These are phyloP conservation scores for Sparassis latifolia DNA, from an alignment of 1,284 basidiomycete species.

Conservation along the genomic window DNA sequence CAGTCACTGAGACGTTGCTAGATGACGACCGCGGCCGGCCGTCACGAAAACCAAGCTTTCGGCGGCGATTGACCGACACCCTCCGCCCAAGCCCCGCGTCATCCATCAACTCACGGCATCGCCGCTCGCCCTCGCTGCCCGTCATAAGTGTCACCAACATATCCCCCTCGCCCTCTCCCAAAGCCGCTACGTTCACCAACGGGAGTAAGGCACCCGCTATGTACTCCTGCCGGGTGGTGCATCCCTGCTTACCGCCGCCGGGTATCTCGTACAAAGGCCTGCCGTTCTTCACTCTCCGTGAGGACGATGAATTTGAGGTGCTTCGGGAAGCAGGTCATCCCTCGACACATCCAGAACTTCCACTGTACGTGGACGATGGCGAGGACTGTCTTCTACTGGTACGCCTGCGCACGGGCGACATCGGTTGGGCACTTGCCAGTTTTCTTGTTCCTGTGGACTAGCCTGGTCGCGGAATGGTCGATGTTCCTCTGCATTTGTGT, in stretches of 20 bases:
- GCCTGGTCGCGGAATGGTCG: background rate
- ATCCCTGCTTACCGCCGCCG: slow-evolving; percentile 55
- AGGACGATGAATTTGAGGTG: slow-evolving; percentile 58
- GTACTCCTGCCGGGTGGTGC: slow-evolving; percentile 61
- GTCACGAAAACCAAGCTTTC: slow-evolving; percentile 39
- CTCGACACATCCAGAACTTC: slow-evolving; percentile 58
- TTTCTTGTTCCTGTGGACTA: slow-evolving; percentile 59
- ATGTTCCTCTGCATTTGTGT: no score
- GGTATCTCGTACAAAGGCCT: slow-evolving; percentile 62
- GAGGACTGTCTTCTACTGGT: slow-evolving; percentile 71
- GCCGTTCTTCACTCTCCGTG: slow-evolving; percentile 63
- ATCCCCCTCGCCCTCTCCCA: slow-evolving; percentile 16
- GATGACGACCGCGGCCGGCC: slow-evolving; percentile 34
- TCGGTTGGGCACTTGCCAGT: slow-evolving; percentile 78
- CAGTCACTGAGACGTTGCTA: slow-evolving; percentile 3
- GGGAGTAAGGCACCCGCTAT: slow-evolving; percentile 30
- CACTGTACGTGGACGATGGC: slow-evolving; percentile 71
- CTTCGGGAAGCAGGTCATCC: slow-evolving; percentile 74
- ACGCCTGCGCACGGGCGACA: slow-evolving; percentile 41
- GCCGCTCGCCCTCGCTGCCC: slow-evolving; percentile 24
- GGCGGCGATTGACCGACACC: slow-evolving; percentile 40
- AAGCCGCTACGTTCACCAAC: slow-evolving; percentile 12
- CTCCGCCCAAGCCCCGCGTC: slow-evolving; percentile 24
- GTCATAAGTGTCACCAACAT: slow-evolving; percentile 6
- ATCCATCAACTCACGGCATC: slow-evolving; percentile 14